phyloP scores from a whole-genome alignment of 164 flowering plant species.

The Warburgia ugandensis region DNA sequence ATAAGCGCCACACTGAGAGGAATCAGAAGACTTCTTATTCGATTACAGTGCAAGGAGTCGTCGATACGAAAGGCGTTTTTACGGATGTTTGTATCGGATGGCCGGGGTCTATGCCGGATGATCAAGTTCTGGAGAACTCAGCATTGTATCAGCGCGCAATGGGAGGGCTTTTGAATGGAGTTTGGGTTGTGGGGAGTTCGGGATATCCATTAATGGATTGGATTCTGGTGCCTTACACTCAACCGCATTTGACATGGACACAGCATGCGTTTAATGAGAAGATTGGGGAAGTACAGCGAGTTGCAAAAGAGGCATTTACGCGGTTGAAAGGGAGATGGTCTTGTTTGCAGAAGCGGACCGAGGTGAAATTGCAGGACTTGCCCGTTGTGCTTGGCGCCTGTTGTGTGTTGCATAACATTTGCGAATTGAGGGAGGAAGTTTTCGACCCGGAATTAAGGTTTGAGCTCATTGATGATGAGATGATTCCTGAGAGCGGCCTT shows the following conservation, averaged over 20 bases:
- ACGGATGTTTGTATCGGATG: slow-evolving; percentile 77
- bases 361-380: slow-evolving; percentile 73
- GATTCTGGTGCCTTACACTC: slow-evolving; percentile 66
- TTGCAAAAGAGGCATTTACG: slow-evolving; percentile 48
- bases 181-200: slow-evolving; percentile 53
- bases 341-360: slow-evolving; percentile 79
- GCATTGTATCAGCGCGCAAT: slow-evolving; percentile 45
- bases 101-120: slow-evolving; percentile 81
- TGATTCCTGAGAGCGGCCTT: slow-evolving; percentile 36
- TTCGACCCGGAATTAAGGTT: slow-evolving; percentile 37
- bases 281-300: slow-evolving; percentile 32
- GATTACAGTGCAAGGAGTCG: slow-evolving; percentile 73
- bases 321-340: slow-evolving; percentile 70
- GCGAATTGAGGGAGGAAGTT: slow-evolving; percentile 57
- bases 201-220: slow-evolving; percentile 64
- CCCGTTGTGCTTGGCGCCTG: slow-evolving; percentile 82
- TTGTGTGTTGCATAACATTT: slow-evolving; percentile 76
- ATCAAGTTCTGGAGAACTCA: slow-evolving; percentile 57
- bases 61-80: slow-evolving; percentile 54
- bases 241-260: slow-evolving; percentile 66
- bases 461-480: slow-evolving; percentile 60
- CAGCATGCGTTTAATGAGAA: slow-evolving; percentile 75
- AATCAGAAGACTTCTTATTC: slow-evolving; percentile 86
- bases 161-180: slow-evolving; percentile 37
- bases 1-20: slow-evolving; percentile 69